Evolutionary conservation across 148 eudicot species (phyloP), one percentile per base, ranked within the genome.

Genomic region (Selenicereus undatus): DNA sequence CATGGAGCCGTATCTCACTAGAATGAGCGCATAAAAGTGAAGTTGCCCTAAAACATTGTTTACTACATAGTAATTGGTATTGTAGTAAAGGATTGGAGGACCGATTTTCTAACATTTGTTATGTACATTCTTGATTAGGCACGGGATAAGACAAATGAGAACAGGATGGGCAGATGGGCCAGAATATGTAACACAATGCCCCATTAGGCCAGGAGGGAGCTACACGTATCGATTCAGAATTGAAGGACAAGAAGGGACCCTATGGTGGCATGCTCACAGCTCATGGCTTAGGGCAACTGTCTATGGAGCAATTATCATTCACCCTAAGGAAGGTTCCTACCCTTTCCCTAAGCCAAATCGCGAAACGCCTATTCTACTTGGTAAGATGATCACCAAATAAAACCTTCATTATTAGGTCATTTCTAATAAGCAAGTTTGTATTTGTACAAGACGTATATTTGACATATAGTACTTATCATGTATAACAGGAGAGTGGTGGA

Each of bases 141-240:
- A 96, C 71, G 97, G 99, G 0, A 83, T 96, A 24, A 81, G 99
- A 76, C 98, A 96, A 65, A 90, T 96, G 84, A 90, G 98, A 71
- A 93, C 97, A 0, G 98, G 90, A 10, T 96, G 99, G 99, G 97
- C 99, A 3, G 99, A 96, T n/a, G 99, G 99, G 21, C 99, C 99
- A 0, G 99, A 93, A 69, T 96, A 90, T 17, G 85, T 96, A 48
- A 96, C 99, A 8, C 99, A 96, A n/a, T 96, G 99, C 84, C 99
- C 99, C 0, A 96, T 96, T 36, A 86, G 91, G 50, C 99, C 98
- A 0, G 98, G 98, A 73, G 91, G 85, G 56, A 93, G 94, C 74
- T 96, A 96, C 86, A 96, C 98, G 2, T 96, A 96, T 66, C 83
- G 92, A 35, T 96, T 91, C 51, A 91, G 85, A 17, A 92, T 93